phyloP scores from a whole-genome alignment of 768 basidiomycete species.

The Solioccasus polychromus region DNA sequence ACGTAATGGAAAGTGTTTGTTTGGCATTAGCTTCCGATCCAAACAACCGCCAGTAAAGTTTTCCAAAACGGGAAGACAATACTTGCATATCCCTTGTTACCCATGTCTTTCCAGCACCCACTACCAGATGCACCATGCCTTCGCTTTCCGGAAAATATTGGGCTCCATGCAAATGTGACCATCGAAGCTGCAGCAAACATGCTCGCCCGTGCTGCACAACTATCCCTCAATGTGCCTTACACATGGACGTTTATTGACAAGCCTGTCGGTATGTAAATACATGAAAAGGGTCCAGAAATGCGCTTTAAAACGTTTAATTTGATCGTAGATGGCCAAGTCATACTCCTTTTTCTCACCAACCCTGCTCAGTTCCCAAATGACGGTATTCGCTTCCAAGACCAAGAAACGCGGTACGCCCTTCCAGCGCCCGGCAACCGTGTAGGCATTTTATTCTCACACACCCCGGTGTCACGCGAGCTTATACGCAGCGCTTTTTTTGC shows the following conservation, averaged over 20 bases:
- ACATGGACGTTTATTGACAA: slow-evolving; percentile 76
- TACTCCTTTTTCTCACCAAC: slow-evolving; percentile 62
- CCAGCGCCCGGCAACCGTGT: slow-evolving; percentile 55
- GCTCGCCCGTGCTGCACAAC: slow-evolving; percentile 55
- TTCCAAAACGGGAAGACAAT: slow-evolving; percentile 16
- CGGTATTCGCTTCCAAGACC: slow-evolving; percentile 74
- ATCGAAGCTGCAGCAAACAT: slow-evolving; percentile 58
- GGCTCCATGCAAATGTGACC: slow-evolving; percentile 50
- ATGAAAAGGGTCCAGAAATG: neutral
- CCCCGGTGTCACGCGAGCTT: neutral
- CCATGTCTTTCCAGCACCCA: slow-evolving; percentile 42
- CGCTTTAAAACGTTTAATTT: neutral
- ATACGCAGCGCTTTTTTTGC: neutral
- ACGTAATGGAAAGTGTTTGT: slow-evolving; percentile 17
- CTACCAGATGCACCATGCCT: slow-evolving; percentile 65
- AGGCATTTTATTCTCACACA: slow-evolving; percentile 26
- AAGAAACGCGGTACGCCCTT: slow-evolving; percentile 57
- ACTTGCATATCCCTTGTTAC: neutral
- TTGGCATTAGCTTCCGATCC: slow-evolving; percentile 27
- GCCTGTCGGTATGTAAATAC: slow-evolving; percentile 52
- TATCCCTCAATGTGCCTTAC: slow-evolving; percentile 62
- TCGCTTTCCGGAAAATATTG: slow-evolving; percentile 66
- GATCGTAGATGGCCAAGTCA: slow-evolving; percentile 57
- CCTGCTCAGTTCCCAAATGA: slow-evolving; percentile 67
- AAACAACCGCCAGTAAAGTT: slow-evolving; percentile 24